These are phyloP conservation scores for Isoetes taiwanensis DNA, from an alignment of 75 land plant genomes.

Conservation along the genomic window DNA sequence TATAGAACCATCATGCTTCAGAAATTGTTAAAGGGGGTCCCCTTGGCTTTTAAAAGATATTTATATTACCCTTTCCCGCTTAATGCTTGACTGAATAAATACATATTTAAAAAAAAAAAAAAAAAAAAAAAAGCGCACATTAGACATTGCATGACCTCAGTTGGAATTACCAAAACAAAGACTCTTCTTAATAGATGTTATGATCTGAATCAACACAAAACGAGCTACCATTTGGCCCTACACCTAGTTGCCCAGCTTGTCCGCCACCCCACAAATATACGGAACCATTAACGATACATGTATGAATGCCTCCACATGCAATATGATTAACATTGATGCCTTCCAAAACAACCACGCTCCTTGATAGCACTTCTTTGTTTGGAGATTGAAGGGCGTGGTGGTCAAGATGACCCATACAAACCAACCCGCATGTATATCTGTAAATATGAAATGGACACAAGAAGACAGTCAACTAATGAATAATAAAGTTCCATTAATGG, in stretches of 20 bases:
- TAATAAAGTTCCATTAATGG: no score
- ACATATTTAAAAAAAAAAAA: no score
- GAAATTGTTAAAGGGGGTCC: no score
- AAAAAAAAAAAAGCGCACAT: no score
- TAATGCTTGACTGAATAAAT: no score
- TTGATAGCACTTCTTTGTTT: conserved; percentile 60
- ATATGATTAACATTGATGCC: conserved; percentile 35
- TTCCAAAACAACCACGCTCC: conserved; percentile 64
- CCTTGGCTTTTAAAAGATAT: no score
- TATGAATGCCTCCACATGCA: conserved; percentile 78
- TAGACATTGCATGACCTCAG: conserved; percentile 50
- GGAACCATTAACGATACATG: conserved; percentile 62
- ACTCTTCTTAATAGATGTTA: conserved; percentile 32
- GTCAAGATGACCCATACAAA: conserved; percentile 73
- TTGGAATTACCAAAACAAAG: conserved; percentile 47
- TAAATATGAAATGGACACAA: not conserved
- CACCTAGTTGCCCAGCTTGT: conserved; percentile 59
- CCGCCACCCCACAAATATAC: conserved; percentile 90
- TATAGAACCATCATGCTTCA: no score
- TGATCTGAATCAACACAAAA: conserved; percentile 37
- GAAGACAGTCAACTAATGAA: no score
- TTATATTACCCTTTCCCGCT: no score
- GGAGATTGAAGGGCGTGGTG: conserved; percentile 62
- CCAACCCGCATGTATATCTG: conserved; percentile 89
- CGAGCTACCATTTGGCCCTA: conserved; percentile 50